These are phyloP conservation scores for Geosmithia putterillii DNA, from an alignment of 2,329 filamentous ascomycete genomes.

Conservation along the genomic window DNA sequence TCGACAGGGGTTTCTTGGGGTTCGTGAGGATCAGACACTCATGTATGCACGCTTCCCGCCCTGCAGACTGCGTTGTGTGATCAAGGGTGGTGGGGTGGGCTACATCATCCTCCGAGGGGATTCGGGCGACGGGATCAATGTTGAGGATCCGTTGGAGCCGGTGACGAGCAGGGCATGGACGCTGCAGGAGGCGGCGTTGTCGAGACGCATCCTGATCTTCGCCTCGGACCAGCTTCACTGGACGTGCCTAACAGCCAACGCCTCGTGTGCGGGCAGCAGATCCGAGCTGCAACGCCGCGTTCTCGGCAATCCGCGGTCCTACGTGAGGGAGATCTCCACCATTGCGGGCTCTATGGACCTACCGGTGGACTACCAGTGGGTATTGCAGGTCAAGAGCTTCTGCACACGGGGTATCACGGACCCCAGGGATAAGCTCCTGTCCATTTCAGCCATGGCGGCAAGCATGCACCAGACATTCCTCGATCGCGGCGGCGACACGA, in stretches of 20 bases:
- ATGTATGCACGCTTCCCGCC: neutral
- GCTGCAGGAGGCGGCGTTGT: slow-evolving; percentile 4
- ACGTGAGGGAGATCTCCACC: neutral
- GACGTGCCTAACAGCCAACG: slow-evolving; percentile 1
- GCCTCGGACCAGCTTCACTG: slow-evolving; percentile 1
- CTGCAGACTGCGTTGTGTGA: neutral
- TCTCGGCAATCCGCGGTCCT: neutral
- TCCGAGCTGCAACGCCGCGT: neutral
- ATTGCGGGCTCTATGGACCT: neutral
- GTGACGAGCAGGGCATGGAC: slow-evolving; percentile 4
- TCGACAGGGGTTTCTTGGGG: neutral
- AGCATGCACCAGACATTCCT: neutral
- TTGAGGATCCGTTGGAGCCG: neutral
- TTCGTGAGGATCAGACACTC: neutral
- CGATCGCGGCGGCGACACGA: neutral
- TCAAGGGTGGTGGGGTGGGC: neutral
- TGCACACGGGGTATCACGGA: neutral
- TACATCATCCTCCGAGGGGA: no score
- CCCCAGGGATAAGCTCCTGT: neutral
- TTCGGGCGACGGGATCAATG: neutral
- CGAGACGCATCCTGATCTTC: slow-evolving; percentile 4
- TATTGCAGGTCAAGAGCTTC: neutral
- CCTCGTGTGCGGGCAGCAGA: slow-evolving; percentile 1
- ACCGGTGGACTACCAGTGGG: neutral
- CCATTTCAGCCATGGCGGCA: neutral